phyloP scores from a whole-genome alignment of 2,329 filamentous ascomycete genomes.

The Fusarium xylarioides region DNA sequence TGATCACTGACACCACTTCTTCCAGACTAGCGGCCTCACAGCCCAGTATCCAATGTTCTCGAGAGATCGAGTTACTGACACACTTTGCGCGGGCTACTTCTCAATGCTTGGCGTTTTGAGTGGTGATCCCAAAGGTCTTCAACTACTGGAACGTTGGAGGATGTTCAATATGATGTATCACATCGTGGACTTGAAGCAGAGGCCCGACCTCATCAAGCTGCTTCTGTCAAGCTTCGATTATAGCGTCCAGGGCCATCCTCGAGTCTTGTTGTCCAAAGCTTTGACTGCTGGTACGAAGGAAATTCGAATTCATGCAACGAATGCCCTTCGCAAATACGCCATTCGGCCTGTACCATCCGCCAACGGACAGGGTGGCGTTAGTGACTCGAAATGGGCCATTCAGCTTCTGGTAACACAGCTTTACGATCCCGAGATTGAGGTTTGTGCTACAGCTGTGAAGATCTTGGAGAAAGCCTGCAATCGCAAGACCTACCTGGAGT shows the following conservation, averaged over 20 bases:
- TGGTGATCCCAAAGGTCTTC: constrained; percentile 81
- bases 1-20: constrained; percentile 26
- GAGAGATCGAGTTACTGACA: constrained; percentile 82
- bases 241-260: constrained; percentile 84
- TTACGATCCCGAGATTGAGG: constrained; percentile 96
- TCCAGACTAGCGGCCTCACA: constrained; percentile 73
- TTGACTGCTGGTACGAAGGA: constrained; percentile 91
- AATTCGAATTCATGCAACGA: constrained; percentile 90
- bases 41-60: constrained; percentile 92
- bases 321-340: constrained; percentile 86
- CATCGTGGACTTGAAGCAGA: constrained; percentile 89
- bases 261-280: constrained; percentile 92
- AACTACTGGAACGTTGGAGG: constrained; percentile 93
- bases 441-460: constrained; percentile 95
- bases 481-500: constrained; percentile 88
- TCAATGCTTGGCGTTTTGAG: constrained; percentile 89
- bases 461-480: constrained; percentile 98
- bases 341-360: constrained; percentile 57
- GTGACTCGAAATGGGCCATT: constrained; percentile 94
- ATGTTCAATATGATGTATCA: constrained; percentile 99
- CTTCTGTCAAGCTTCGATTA: constrained; percentile 94
- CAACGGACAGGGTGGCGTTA: constrained; percentile 52
- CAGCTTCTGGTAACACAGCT: constrained; percentile 96
- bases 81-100: constrained; percentile 92
- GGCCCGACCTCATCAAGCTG: constrained; percentile 89